Evolutionary conservation across 352 stramenopile genomes (phyloP).

Genomic region (Phytophthora tubulina): DNA sequence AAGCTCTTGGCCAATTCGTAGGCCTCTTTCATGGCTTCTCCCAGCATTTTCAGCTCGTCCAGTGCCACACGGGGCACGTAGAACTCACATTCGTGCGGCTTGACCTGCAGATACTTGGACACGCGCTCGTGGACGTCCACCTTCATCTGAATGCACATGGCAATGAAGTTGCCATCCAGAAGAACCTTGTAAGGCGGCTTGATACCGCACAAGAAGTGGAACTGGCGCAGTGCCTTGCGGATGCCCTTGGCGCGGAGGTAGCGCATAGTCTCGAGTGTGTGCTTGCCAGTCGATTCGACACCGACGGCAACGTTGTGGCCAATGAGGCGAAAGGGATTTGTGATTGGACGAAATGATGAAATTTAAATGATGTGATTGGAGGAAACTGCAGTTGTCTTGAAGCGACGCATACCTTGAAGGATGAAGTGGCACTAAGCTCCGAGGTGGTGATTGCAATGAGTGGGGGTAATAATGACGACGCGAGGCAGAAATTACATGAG

Average conservation of each 20-base stretch:
- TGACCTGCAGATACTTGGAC: constrained; percentile 87
- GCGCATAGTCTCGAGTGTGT: constrained; percentile 52
- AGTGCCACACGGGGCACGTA: constrained; percentile 76
- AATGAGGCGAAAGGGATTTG: background rate
- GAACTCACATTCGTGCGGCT: constrained; percentile 74
- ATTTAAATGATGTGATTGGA: constrained; percentile 19
- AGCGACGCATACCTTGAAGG: constrained; percentile 23
- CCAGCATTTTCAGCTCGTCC: constrained; percentile 79
- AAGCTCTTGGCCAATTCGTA: constrained; percentile 79
- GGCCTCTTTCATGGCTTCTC: constrained; percentile 64
- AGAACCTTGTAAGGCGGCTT: constrained; percentile 88
- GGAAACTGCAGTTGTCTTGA: constrained; percentile 33
- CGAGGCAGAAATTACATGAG: constrained; percentile 23
- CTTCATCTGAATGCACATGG: constrained; percentile 91
- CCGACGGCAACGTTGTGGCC: constrained; percentile 6
- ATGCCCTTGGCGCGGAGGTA: constrained; percentile 89
- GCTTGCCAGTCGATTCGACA: constrained; percentile 41
- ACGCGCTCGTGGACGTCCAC: constrained; percentile 81
- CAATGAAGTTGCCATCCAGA: constrained; percentile 89
- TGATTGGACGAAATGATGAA: constrained; percentile 19
- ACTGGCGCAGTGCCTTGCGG: constrained; percentile 88
- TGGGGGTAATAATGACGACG: constrained; percentile 16
- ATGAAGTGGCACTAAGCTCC: constrained; percentile 8
- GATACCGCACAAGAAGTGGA: constrained; percentile 90
- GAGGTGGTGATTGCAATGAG: constrained; percentile 3